These are phyloP conservation scores for Diaporthe sp. DNA, from an alignment of 2,329 filamentous ascomycete genomes.

Conservation along the genomic window DNA sequence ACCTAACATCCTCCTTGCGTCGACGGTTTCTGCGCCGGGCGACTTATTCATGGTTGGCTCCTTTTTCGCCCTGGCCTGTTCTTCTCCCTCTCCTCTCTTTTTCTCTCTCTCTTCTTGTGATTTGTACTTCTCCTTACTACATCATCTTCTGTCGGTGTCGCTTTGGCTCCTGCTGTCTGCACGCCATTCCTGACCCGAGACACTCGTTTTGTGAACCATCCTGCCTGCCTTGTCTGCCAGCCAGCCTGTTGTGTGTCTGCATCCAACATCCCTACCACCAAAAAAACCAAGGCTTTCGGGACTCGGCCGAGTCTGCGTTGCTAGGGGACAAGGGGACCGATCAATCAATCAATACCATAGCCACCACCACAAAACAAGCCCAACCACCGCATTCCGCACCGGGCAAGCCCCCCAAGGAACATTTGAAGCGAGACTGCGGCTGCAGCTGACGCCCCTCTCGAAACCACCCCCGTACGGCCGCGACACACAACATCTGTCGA, in stretches of 20 bases:
- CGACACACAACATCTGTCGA: conserved; percentile 5
- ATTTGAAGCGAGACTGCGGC: background rate
- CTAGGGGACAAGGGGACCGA: background rate
- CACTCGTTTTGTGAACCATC: conserved; percentile 6
- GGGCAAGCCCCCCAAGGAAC: background rate
- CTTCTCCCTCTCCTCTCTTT: background rate
- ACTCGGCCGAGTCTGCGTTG: conserved; percentile 26
- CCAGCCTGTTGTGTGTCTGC: background rate
- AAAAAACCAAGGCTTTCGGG: conserved; percentile 10
- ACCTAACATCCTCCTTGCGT: conserved; percentile 23
- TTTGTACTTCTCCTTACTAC: background rate
- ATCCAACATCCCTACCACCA: background rate
- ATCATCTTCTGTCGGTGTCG: background rate
- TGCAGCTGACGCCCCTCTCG: conserved; percentile 25
- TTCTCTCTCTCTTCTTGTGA: background rate
- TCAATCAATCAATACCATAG: background rate
- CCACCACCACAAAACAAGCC: background rate
- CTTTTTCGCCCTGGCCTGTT: background rate
- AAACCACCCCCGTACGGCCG: background rate
- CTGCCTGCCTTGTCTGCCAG: background rate
- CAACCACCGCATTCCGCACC: background rate
- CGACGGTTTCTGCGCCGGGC: conserved; percentile 5
- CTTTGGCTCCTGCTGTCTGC: conserved; percentile 6
- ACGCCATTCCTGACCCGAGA: conserved; percentile 9
- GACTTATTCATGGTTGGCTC: conserved; percentile 24